Percentiles rank a stretch among this genome's conserved stretches.
These are phyloP conservation scores for Obelidium mucronatum DNA, from an alignment of 192 early-diverging fungal genomes.

Conservation along the genomic window DNA sequence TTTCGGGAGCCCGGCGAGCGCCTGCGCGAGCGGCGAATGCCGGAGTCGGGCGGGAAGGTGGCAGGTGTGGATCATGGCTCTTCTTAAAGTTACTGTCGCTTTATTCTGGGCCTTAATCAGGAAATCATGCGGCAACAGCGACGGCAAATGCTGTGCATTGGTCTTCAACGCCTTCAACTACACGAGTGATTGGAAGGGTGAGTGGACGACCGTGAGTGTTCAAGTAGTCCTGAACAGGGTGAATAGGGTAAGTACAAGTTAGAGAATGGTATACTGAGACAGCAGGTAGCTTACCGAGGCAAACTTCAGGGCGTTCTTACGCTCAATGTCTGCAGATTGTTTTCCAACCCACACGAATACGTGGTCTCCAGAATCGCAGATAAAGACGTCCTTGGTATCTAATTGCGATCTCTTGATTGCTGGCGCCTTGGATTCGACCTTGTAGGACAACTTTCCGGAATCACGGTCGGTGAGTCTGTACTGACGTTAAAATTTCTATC, in stretches of 20 bases:
- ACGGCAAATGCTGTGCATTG: conserved; percentile 46
- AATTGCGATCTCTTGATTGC: conserved; percentile 55
- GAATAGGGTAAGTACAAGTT: conserved; percentile 10
- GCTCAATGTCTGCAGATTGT: not conserved
- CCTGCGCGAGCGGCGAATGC: not conserved
- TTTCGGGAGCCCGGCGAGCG: not conserved
- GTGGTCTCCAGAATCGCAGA: conserved; percentile 65
- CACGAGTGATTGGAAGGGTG: conserved; percentile 64
- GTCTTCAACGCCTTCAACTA: conserved; percentile 77
- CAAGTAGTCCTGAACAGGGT: conserved; percentile 64
- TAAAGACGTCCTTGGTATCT: conserved; percentile 73
- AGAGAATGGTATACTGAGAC: conserved; percentile 42
- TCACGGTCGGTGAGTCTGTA: conserved; percentile 37
- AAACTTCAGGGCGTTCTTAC: conserved; percentile 27
- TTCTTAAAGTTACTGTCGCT: too few relatives aligned
- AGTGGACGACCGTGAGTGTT: conserved; percentile 55
- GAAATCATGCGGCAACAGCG: conserved; percentile 28
- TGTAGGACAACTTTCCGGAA: conserved; percentile 49
- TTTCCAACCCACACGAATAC: conserved; percentile 46
- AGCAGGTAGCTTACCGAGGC: too few relatives aligned
- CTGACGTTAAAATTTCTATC: not conserved
- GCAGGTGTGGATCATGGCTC: conserved; percentile 17
- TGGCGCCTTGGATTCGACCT: conserved; percentile 58
- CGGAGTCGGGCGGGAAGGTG: not conserved
- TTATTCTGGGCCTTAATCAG: too few relatives aligned